Conservation (phyloP, 805 yeast genomes). For the Sporopachydermia quercuum region DNA sequence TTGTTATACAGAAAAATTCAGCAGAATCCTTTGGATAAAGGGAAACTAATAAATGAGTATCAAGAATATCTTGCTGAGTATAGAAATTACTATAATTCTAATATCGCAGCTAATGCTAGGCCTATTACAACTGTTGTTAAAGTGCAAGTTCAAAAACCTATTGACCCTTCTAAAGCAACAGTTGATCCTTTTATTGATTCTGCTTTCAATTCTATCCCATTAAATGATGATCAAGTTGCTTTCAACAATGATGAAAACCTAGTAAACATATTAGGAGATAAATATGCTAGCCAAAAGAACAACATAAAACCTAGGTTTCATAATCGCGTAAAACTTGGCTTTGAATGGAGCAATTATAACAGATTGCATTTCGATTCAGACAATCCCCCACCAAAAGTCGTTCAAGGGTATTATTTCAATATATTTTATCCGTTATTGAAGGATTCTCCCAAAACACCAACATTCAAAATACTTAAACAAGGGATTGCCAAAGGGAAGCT, state of each 20-base stretch:
- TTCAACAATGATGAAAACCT: conserved; percentile 11
- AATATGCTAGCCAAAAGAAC: neutral
- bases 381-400: conserved; percentile 20
- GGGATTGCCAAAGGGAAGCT: conserved; percentile 4
- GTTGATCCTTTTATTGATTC: neutral
- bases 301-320: conserved; percentile 15
- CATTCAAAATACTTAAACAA: conserved; percentile 16
- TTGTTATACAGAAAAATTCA: no score
- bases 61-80: neutral
- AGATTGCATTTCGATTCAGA: conserved; percentile 18
- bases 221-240: conserved; percentile 14
- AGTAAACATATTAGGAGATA: neutral
- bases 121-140: no score
- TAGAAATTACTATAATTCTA: no score
- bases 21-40: no score
- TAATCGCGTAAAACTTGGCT: conserved; percentile 19
- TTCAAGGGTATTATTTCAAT: conserved; percentile 22
- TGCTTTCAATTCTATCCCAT: neutral
- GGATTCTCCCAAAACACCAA: conserved; percentile 14
- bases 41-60: neutral
- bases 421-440: conserved; percentile 19
- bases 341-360: conserved; percentile 22
- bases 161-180: no score
- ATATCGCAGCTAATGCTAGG: no score
- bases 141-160: neutral